Evolutionary conservation across 2,329 filamentous ascomycete species (phyloP).

Genomic region (Talaromyces sp.): DNA sequence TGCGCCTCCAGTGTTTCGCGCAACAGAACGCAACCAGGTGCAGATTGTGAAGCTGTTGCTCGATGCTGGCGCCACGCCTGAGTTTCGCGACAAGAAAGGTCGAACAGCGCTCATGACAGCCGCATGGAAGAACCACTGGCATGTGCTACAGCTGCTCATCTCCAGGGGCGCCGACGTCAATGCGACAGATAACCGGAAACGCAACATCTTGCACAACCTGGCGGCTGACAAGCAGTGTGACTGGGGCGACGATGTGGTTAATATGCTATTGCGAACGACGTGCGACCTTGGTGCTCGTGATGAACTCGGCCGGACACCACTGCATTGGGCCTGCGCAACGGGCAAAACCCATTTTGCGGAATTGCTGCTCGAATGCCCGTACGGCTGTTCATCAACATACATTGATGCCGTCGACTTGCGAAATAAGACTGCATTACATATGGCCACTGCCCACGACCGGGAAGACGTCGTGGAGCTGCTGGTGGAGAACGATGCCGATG

Average conservation of each 20-base stretch:
- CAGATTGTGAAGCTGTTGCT: conserved; percentile 44
- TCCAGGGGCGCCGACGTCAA: conserved; percentile 32
- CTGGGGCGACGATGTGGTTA: conserved; percentile 44
- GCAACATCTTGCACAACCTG: conserved; percentile 39
- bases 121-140: conserved; percentile 39
- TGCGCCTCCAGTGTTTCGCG: conserved; percentile 32
- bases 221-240: conserved; percentile 44
- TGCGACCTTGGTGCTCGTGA: conserved; percentile 42
- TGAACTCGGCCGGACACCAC: conserved; percentile 47
- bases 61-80: conserved; percentile 28
- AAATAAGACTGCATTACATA: conserved; percentile 46
- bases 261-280: conserved; percentile 34
- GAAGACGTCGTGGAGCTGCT: conserved; percentile 36
- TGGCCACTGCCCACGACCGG: conserved; percentile 44
- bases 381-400: conserved; percentile 30
- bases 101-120: conserved; percentile 42
- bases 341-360: conserved; percentile 49
- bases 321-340: conserved; percentile 57
- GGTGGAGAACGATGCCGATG: conserved; percentile 40
- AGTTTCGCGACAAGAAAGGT: conserved; percentile 42
- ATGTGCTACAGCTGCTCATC: conserved; percentile 36
- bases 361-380: conserved; percentile 38
- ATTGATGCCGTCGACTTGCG: conserved; percentile 40
- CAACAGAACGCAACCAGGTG: conserved; percentile 36
- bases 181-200: conserved; percentile 24